phyloP scores from a whole-genome alignment of 345 rosid genomes.

The Alliaria petiolata region DNA sequence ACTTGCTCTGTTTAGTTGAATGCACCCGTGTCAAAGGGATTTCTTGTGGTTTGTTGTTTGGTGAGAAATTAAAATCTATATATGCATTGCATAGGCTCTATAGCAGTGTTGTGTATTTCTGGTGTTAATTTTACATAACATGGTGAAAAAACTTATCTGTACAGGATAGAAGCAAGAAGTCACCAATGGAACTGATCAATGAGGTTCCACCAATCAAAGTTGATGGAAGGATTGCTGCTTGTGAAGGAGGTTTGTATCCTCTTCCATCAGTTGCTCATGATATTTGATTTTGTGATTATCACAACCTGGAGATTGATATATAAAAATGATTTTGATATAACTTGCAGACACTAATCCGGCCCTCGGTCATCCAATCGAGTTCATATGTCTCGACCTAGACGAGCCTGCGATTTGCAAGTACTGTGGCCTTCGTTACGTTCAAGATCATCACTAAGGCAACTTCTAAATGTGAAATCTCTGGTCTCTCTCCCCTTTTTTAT shows the following conservation, averaged over 20 bases:
- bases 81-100: neutral
- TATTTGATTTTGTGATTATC: neutral
- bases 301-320: neutral
- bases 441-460: conserved; percentile 69
- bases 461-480: neutral
- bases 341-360: conserved; percentile 70
- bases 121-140: neutral
- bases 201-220: conserved; percentile 97
- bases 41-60: neutral
- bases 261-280: neutral
- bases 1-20: no score
- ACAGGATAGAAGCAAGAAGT: conserved; percentile 85
- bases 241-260: conserved; percentile 83
- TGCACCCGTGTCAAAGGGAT: no score
- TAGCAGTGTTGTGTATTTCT: neutral
- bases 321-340: neutral
- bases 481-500: neutral
- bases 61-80: neutral
- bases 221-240: conserved; percentile 91
- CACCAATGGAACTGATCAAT: conserved; percentile 96
- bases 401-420: conserved; percentile 97
- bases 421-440: conserved; percentile 88
- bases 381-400: conserved; percentile 83
- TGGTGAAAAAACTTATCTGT: neutral
- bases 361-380: conserved; percentile 96